Conservation (phyloP, 441 rosid species). For the Populus hybrid region DNA sequence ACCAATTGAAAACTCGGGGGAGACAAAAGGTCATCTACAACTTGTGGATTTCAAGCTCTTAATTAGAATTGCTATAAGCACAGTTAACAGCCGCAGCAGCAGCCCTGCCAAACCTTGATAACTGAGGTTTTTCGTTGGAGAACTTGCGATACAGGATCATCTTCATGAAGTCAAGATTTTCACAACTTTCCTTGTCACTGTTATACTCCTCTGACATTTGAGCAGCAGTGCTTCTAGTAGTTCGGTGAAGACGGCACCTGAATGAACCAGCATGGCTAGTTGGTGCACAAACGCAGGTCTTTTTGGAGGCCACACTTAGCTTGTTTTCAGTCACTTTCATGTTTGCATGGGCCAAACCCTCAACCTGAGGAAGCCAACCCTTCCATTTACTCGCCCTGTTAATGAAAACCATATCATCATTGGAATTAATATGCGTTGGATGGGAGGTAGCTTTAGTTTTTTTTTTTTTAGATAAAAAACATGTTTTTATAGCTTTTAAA, state of each 20-base stretch:
- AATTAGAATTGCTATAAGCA: background rate
- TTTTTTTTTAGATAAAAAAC: too few species aligned
- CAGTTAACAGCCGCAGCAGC: background rate
- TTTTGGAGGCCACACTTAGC: background rate
- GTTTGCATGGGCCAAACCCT: slow-evolving; percentile 1
- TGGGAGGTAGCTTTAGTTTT: too few species aligned
- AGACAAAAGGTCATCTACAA: too few species aligned
- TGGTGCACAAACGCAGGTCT: slow-evolving; percentile 24
- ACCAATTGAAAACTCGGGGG: too few species aligned
- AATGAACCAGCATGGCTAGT: slow-evolving; percentile 28
- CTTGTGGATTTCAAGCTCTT: too few species aligned
- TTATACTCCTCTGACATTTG: background rate
- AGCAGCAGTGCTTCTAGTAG: background rate
- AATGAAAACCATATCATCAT: background rate
- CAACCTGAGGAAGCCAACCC: background rate
- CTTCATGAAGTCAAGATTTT: background rate
- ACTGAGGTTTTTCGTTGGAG: background rate
- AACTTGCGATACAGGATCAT: background rate
- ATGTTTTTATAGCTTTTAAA: too few species aligned
- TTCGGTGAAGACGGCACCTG: slow-evolving; percentile 26
- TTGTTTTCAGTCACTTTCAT: slow-evolving; percentile 12
- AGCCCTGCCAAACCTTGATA: slow-evolving; percentile 5
- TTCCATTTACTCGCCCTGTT: slow-evolving; percentile 9
- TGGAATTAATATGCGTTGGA: too few species aligned
- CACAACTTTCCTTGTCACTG: background rate